A percentile compares a stretch with the other conserved stretches of the same genome.
These are phyloP conservation scores for Penicillium bovifimosum DNA, from an alignment of 495 filamentous ascomycete genomes.

Conservation along the genomic window DNA sequence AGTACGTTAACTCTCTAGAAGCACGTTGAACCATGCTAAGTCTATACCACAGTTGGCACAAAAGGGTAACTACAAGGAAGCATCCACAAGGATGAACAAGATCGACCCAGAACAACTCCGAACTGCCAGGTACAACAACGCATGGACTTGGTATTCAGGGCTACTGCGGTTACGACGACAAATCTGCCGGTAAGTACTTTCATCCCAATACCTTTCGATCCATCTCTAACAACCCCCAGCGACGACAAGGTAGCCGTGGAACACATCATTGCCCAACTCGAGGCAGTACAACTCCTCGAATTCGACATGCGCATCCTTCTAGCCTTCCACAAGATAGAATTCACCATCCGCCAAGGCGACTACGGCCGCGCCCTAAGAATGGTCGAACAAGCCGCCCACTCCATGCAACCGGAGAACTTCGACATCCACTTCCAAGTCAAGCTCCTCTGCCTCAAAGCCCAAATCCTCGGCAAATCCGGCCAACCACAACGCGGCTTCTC, in stretches of 20 bases:
- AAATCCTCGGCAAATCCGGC: conserved; percentile 63
- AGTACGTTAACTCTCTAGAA: conserved; percentile 29
- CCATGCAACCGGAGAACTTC: conserved; percentile 60
- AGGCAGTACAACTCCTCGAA: conserved; percentile 52
- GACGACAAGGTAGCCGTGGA: conserved; percentile 65
- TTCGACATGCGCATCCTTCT: conserved; percentile 68
- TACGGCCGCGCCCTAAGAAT: conserved; percentile 58
- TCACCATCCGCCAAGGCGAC: conserved; percentile 58
- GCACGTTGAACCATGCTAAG: conserved; percentile 12
- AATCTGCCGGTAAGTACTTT: conserved; percentile 51
- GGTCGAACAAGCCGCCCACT: conserved; percentile 60
- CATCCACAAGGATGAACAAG: conserved; percentile 59
- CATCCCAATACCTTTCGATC: not conserved
- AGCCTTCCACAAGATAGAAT: conserved; percentile 64
- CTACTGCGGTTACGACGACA: conserved; percentile 65
- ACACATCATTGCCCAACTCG: conserved; percentile 55
- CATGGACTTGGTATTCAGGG: conserved; percentile 69
- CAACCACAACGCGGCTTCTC: conserved; percentile 79
- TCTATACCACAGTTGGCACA: conserved; percentile 42
- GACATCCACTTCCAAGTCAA: conserved; percentile 73
- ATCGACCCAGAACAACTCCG: conserved; percentile 62
- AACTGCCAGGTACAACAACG: conserved; percentile 71
- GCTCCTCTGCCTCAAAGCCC: conserved; percentile 70
- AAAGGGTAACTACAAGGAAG: conserved; percentile 67
- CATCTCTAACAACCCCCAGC: conserved; percentile 31